Evolutionary conservation across 2,329 filamentous ascomycete species (phyloP).

Genomic region (Kalmusia sp.): DNA sequence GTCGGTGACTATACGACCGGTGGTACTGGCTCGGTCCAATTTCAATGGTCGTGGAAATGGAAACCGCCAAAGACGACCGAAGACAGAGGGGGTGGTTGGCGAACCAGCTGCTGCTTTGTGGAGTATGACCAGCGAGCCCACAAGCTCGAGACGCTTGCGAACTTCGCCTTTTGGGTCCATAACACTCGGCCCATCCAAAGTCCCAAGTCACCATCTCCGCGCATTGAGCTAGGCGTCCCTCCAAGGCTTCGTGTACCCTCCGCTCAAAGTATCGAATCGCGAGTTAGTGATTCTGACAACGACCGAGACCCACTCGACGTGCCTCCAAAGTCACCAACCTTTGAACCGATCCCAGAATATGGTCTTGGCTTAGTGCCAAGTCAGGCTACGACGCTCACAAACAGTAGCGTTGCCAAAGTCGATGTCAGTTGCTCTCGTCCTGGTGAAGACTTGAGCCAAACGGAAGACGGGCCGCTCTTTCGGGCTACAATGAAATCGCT

Average conservation of each 20-base stretch:
- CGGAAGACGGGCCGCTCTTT: conserved; percentile 94
- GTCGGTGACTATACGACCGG: conserved; percentile 90
- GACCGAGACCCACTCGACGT: conserved; percentile 49
- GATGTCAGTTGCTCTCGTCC: conserved; percentile 88
- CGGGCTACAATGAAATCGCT: conserved; percentile 95
- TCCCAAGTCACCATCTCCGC: conserved; percentile 65
- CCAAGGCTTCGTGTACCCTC: conserved; percentile 85
- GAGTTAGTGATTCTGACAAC: conserved; percentile 75
- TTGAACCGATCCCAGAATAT: conserved; percentile 58
- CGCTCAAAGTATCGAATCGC: conserved; percentile 82
- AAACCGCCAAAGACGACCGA: conserved; percentile 83
- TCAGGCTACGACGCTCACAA: conserved; percentile 47
- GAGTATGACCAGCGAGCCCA: conserved; percentile 97
- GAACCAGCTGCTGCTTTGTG: conserved; percentile 95
- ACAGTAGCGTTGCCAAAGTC: conserved; percentile 71
- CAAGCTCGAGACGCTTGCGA: conserved; percentile 83
- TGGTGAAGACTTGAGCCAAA: conserved; percentile 77
- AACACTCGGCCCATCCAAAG: conserved; percentile 62
- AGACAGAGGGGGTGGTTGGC: conserved; percentile 90
- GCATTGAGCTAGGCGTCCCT: conserved; percentile 75
- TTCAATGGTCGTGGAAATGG: conserved; percentile 98
- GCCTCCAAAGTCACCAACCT: conserved; percentile 55
- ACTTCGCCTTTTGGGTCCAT: conserved; percentile 94
- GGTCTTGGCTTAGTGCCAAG: conserved; percentile 51
- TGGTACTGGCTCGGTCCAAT: conserved; percentile 83